Percentiles rank a stretch among this genome's conserved stretches.
phyloP scores from a whole-genome alignment of 768 basidiomycete species.

The Tulasnella calospora region DNA sequence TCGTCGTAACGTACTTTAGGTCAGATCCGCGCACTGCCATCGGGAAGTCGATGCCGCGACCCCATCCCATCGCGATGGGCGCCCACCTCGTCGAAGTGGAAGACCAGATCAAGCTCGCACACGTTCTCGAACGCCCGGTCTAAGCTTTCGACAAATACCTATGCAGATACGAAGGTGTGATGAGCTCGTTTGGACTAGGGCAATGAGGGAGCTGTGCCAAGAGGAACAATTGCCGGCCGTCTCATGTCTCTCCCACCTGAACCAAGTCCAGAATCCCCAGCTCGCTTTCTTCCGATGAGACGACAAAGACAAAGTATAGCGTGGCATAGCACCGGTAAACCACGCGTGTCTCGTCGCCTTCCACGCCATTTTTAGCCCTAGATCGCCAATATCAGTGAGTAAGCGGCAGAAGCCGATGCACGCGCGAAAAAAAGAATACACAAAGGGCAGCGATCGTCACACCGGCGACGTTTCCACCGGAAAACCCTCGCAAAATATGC shows the following conservation, averaged over 20 bases:
- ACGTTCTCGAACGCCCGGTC: conserved; percentile 97
- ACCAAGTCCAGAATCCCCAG: conserved; percentile 93
- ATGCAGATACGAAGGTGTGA: conserved; percentile 19
- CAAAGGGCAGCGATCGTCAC: conserved; percentile 32
- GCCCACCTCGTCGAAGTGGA: conserved; percentile 92
- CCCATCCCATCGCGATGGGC: neutral
- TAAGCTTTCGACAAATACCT: conserved; percentile 97
- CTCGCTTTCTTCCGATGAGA: conserved; percentile 94
- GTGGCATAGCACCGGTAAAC: conserved; percentile 96
- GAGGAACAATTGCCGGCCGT: no score
- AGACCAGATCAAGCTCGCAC: conserved; percentile 95
- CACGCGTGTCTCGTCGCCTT: conserved; percentile 54
- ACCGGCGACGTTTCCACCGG: conserved; percentile 50
- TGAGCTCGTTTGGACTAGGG: neutral
- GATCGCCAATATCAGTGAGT: conserved; percentile 28
- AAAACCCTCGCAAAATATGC: conserved; percentile 43
- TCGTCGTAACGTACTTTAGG: neutral
- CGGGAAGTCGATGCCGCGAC: neutral
- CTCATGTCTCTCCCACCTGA: conserved; percentile 56
- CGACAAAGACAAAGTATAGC: conserved; percentile 94
- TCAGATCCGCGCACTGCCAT: conserved; percentile 16
- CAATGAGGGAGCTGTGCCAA: neutral
- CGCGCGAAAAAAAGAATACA: neutral
- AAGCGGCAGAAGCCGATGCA: neutral
- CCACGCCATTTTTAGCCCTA: conserved; percentile 27